Evolutionary conservation across 2,329 filamentous ascomycete species (phyloP), one percentile per base, ranked within the genome.

Genomic region (Scedosporium boydii): DNA sequence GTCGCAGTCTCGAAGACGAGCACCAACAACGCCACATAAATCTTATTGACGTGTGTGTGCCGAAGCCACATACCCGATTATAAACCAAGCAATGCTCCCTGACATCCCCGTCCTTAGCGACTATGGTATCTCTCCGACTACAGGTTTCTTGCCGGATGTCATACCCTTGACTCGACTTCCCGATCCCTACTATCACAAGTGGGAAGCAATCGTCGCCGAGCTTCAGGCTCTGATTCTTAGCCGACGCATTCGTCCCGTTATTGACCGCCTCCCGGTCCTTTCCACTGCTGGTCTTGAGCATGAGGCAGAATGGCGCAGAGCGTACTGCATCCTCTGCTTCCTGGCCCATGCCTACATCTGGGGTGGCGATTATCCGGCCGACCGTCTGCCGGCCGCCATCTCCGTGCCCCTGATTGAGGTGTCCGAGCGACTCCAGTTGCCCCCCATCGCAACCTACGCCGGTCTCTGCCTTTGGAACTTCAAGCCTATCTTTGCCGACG

Each of bases 261-360:
- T 98, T 64, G 88, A 97, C 68, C 81, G 82, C 55, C 82, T 99
- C 64, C 92, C 93, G 6, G 80, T 96, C 62, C 85, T 99, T 65
- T 91, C 90, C 61, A 96, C 93, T 57, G 81, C 86, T 67, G 87
- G 90, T 70, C 86, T 99, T 69, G 84, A 89, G 74, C 87, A 89
- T 66, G 90, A 93, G 69, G 82, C 89, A 64, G 92, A 99, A 82
- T 98, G 93, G 95, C 87, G 91, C 70, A 85, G 95, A 70, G 95
- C 95, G 65, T 98, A 98, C 77, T 89, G 89, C 64, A 82, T 97
- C 61, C 82, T 99, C 63, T 89, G 87, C 64, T 97, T 98, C 76
- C 91, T 98, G 75, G 84, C 92, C 42, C 93, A 99, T 77, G 90
- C 88, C 67, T 99, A 98, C 77, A 91, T 99, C 71, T 99, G 95